Percentiles rank a stretch among this genome's conserved stretches.
These are phyloP conservation scores for Rhizopogon roseolus DNA, from an alignment of 768 basidiomycete genomes.

Conservation along the genomic window DNA sequence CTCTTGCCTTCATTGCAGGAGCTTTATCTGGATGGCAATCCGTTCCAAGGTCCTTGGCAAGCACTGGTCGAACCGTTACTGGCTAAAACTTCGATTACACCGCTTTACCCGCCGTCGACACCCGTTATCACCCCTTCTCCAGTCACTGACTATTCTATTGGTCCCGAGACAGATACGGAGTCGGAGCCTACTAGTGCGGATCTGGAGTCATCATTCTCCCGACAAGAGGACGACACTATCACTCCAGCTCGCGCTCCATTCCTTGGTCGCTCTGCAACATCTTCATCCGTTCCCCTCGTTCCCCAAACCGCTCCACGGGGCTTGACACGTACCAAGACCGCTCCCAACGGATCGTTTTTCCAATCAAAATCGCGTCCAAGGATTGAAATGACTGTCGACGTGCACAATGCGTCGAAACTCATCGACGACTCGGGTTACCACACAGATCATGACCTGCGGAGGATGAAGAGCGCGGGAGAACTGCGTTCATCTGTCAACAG, in stretches of 20 bases:
- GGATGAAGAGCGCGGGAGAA: conserved; percentile 87
- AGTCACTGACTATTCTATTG: conserved; percentile 40
- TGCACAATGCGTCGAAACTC: conserved; percentile 12
- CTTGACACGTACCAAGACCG: conserved; percentile 70
- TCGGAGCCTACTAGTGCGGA: conserved; percentile 45
- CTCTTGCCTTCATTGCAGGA: conserved; percentile 81
- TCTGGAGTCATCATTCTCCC: conserved; percentile 23
- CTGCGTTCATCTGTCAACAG: conserved; percentile 41
- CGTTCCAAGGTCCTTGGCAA: conserved; percentile 92
- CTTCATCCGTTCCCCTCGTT: conserved; percentile 34
- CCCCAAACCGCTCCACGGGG: conserved; percentile 30
- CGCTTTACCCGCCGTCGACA: conserved; percentile 61
- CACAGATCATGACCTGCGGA: conserved; percentile 61
- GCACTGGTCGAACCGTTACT: conserved; percentile 84
- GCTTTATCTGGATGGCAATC: conserved; percentile 91
- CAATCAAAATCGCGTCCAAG: conserved; percentile 39
- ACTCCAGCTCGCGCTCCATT: conserved; percentile 55
- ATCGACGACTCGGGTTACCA: conserved; percentile 38
- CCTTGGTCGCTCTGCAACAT: conserved; percentile 47
- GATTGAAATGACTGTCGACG: conserved; percentile 23
- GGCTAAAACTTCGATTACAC: conserved; percentile 54
- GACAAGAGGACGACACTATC: conserved; percentile 68
- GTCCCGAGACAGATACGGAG: conserved; percentile 46
- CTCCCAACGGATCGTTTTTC: conserved; percentile 56
- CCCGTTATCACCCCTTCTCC: conserved; percentile 53